phyloP scores from a whole-genome alignment of 75 land plant species.

The Larix kaempferi region DNA sequence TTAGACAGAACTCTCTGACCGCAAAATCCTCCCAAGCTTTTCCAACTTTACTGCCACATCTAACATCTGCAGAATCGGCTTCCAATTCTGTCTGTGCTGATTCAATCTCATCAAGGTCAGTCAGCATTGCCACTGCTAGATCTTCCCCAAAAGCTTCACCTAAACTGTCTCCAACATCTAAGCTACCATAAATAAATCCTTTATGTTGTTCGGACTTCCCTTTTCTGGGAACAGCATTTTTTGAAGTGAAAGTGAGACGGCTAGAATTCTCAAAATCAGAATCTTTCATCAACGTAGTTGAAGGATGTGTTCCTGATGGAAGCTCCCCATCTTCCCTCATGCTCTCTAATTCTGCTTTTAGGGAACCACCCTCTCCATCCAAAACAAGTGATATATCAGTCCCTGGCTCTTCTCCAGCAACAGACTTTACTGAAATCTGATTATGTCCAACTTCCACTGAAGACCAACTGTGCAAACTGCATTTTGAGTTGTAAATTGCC shows the following conservation, averaged over 20 bases:
- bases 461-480: conserved; percentile 65
- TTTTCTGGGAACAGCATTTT: conserved; percentile 17
- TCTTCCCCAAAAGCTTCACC: conserved; percentile 44
- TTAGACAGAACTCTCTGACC: conserved; percentile 47
- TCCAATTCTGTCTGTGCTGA: conserved; percentile 22
- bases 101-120: conserved; percentile 53
- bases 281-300: conserved; percentile 8
- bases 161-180: conserved; percentile 17
- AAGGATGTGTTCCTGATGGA: conserved; percentile 44
- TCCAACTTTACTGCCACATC: conserved; percentile 5
- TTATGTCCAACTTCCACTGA: conserved; percentile 19
- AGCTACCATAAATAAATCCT: conserved; percentile 12
- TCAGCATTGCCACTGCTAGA: conserved; percentile 26
- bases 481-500: conserved; percentile 54
- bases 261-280: conserved; percentile 31
- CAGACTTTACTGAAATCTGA: conserved; percentile 23
- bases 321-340: conserved; percentile 97
- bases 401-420: conserved; percentile 19
- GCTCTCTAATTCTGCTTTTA: conserved; percentile 51
- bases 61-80: conserved; percentile 10
- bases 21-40: conserved; percentile 64
- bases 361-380: conserved; percentile 25
- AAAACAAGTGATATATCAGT: conserved; percentile 15
- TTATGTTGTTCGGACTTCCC: conserved; percentile 18
- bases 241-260: conserved; percentile 44